These are phyloP conservation scores for Blastocladiella emersonii DNA, from an alignment of 371 early-diverging fungal genomes.

Conservation along the genomic window DNA sequence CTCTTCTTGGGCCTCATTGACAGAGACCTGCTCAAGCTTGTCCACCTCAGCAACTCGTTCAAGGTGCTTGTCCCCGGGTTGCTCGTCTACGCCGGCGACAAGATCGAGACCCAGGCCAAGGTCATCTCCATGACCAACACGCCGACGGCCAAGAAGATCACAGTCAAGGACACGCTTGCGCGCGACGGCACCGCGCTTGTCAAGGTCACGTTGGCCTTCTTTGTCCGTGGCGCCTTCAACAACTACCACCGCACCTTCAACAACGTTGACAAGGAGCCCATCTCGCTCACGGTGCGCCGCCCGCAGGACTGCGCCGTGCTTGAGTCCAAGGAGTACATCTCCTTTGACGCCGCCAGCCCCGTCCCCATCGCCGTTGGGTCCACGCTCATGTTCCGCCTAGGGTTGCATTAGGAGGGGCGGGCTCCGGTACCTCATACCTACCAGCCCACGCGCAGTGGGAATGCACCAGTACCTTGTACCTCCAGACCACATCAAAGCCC, in stretches of 20 bases:
- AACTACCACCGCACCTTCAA: constrained; percentile 75
- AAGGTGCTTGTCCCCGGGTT: constrained; percentile 63
- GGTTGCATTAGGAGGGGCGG: too few species aligned
- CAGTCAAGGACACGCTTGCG: constrained; percentile 62
- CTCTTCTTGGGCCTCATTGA: constrained; percentile 88
- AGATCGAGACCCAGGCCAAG: constrained; percentile 58
- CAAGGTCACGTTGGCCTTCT: constrained; percentile 70
- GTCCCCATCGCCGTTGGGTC: constrained; percentile 55
- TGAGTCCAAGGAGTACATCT: constrained; percentile 80
- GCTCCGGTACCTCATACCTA: too few species aligned
- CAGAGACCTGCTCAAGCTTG: constrained; percentile 80
- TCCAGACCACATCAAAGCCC: too few species aligned
- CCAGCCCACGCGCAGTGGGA: too few species aligned
- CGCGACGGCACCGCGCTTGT: constrained; percentile 48
- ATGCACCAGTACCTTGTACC: too few species aligned
- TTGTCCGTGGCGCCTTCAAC: constrained; percentile 77
- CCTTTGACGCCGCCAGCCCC: constrained; percentile 44
- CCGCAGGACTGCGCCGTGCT: constrained; percentile 77
- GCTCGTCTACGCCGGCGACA: constrained; percentile 70
- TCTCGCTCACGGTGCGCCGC: constrained; percentile 56
- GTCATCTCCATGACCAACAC: constrained; percentile 67
- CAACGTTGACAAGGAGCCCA: constrained; percentile 65
- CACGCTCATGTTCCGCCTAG: constrained; percentile 70
- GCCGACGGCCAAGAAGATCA: constrained; percentile 81
- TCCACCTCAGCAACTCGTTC: constrained; percentile 90